Evolutionary conservation across 2,329 filamentous ascomycete species (phyloP).

Genomic region (Coniochaeta sp.): DNA sequence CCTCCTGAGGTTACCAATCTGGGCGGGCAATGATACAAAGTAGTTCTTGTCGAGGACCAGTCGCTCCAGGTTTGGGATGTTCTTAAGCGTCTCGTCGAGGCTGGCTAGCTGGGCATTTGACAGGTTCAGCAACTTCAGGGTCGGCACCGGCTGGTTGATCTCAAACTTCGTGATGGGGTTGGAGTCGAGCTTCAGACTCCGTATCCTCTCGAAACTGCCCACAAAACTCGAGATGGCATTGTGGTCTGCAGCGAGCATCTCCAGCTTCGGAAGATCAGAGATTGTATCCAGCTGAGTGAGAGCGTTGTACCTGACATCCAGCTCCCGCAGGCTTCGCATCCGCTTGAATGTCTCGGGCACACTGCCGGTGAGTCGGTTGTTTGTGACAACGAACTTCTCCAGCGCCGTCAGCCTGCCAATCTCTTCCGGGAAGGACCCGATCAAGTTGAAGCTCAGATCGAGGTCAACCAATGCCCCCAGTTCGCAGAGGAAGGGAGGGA

Average conservation of each 20-base stretch:
- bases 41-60: slow-evolving; percentile 92
- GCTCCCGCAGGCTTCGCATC: slow-evolving; percentile 74
- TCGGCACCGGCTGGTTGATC: slow-evolving; percentile 67
- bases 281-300: slow-evolving; percentile 86
- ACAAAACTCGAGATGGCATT: slow-evolving; percentile 87
- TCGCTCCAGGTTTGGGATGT: slow-evolving; percentile 80
- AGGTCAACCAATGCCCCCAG: slow-evolving; percentile 81
- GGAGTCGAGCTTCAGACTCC: slow-evolving; percentile 82
- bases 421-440: slow-evolving; percentile 66
- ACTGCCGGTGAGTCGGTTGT: slow-evolving; percentile 75
- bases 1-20: slow-evolving; percentile 75
- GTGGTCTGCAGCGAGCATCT: slow-evolving; percentile 85
- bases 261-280: slow-evolving; percentile 74
- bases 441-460: slow-evolving; percentile 94
- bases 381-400: slow-evolving; percentile 90
- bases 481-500: slow-evolving; percentile 79
- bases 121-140: slow-evolving; percentile 78
- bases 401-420: slow-evolving; percentile 74
- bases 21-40: slow-evolving; percentile 79
- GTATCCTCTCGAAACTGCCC: slow-evolving; percentile 78
- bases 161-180: slow-evolving; percentile 95
- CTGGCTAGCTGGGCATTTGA: slow-evolving; percentile 87
- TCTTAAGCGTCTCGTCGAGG: slow-evolving; percentile 81
- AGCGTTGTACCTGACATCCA: slow-evolving; percentile 90
- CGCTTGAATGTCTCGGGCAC: slow-evolving; percentile 67